A percentile compares a stretch with the other conserved stretches of the same genome.
Conservation (phyloP, 2,329 filamentous ascomycete genomes). For the Epichloe aotearoae region DNA sequence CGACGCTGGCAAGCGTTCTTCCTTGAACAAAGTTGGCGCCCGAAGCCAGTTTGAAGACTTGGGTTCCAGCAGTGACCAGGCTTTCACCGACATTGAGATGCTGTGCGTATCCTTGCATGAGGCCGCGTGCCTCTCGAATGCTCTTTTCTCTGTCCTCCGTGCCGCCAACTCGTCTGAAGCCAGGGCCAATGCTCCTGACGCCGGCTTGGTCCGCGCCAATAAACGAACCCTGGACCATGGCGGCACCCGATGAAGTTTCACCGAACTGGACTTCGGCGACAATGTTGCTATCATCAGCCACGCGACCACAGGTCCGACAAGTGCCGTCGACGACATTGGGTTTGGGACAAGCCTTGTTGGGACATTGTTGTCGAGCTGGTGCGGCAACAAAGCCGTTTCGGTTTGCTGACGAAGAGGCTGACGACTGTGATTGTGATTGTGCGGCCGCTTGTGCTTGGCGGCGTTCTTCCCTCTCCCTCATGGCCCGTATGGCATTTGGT, state of each 20-base stretch:
- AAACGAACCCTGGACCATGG: slow-evolving; percentile 81
- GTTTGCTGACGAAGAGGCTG: slow-evolving; percentile 15
- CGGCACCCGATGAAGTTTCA: slow-evolving; percentile 72
- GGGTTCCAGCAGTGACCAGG: slow-evolving; percentile 50
- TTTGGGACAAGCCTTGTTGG: slow-evolving; percentile 46
- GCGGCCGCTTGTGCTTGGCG: slow-evolving; percentile 20
- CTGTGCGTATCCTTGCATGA: slow-evolving; percentile 50
- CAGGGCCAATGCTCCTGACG: slow-evolving; percentile 52
- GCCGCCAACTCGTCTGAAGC: slow-evolving; percentile 46
- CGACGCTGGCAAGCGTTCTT: slow-evolving; percentile 70
- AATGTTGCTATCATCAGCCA: slow-evolving; percentile 77
- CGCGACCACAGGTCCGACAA: slow-evolving; percentile 73
- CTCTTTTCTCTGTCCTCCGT: slow-evolving; percentile 46
- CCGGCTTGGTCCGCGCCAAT: slow-evolving; percentile 77
- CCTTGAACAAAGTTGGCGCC: slow-evolving; percentile 73
- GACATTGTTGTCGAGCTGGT: slow-evolving; percentile 33
- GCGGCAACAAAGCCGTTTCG: slow-evolving; percentile 19
- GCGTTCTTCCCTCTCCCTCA: slow-evolving; percentile 37
- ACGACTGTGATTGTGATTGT: slow-evolving; percentile 8
- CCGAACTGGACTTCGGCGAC: slow-evolving; percentile 87
- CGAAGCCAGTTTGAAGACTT: slow-evolving; percentile 65
- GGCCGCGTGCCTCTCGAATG: slow-evolving; percentile 41
- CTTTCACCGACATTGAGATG: slow-evolving; percentile 48
- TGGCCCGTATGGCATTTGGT: slow-evolving; percentile 35
- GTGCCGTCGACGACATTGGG: slow-evolving; percentile 52